These are phyloP conservation scores for Microdochium nivale DNA, from an alignment of 2,329 filamentous ascomycete genomes.

Conservation along the genomic window DNA sequence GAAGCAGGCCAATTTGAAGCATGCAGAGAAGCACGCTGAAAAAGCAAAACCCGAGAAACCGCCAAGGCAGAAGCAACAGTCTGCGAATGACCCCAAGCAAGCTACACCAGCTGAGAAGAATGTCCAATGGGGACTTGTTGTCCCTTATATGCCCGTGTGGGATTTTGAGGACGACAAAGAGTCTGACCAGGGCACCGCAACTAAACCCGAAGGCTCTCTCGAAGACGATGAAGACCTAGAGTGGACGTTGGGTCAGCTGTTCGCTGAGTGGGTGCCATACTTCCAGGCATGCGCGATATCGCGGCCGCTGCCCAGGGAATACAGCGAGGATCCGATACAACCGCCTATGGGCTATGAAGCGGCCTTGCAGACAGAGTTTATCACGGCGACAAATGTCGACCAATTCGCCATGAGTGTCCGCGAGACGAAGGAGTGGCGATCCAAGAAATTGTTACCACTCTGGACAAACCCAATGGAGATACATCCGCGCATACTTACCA, in stretches of 20 bases:
- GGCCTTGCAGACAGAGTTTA: slow-evolving; percentile 18
- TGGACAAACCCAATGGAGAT: slow-evolving; percentile 11
- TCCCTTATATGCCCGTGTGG: not conserved
- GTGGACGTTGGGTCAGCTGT: not conserved
- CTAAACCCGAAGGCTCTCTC: not conserved
- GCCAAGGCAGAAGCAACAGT: not conserved
- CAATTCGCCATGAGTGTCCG: slow-evolving; percentile 20
- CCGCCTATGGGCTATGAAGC: slow-evolving; percentile 19
- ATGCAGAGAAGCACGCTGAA: not conserved
- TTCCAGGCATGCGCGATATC: slow-evolving; percentile 13
- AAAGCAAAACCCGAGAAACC: not conserved
- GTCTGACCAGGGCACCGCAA: not conserved
- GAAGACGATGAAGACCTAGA: not conserved
- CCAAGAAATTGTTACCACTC: slow-evolving; percentile 17
- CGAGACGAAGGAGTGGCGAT: slow-evolving; percentile 20
- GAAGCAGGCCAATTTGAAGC: not conserved
- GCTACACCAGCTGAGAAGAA: not conserved
- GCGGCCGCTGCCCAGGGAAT: slow-evolving; percentile 18
- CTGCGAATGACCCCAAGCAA: not conserved
- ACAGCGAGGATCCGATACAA: slow-evolving; percentile 19
- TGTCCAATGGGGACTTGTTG: not conserved
- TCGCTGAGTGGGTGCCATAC: not conserved
- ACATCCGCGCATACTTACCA: not conserved
- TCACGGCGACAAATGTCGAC: slow-evolving; percentile 18
- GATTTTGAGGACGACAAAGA: not conserved